Conservation (phyloP, 2,329 filamentous ascomycete species). For the Metarhizium album region DNA sequence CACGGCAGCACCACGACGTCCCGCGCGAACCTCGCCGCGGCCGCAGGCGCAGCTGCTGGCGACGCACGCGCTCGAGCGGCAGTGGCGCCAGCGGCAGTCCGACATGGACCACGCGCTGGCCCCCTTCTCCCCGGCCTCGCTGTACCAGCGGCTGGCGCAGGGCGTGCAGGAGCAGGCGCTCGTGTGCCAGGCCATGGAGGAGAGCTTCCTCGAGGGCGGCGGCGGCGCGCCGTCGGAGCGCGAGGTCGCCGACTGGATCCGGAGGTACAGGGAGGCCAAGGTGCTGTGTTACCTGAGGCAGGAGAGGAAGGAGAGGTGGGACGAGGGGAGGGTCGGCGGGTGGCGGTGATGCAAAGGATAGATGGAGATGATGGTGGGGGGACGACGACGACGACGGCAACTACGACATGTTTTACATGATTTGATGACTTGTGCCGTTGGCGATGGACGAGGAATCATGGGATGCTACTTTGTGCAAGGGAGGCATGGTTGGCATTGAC, state of each 20-base stretch:
- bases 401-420: background rate
- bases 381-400: background rate
- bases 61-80: constrained; percentile 78
- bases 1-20: constrained; percentile 64
- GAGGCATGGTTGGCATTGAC: no score
- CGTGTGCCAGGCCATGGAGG: constrained; percentile 74
- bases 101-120: constrained; percentile 80
- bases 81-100: constrained; percentile 79
- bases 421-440: no score
- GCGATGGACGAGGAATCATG: no score
- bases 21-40: constrained; percentile 50
- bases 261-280: constrained; percentile 68
- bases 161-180: constrained; percentile 73
- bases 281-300: constrained; percentile 68
- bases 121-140: constrained; percentile 73
- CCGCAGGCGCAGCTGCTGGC: constrained; percentile 75
- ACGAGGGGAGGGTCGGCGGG: constrained; percentile 87
- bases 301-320: constrained; percentile 88
- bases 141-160: constrained; percentile 72
- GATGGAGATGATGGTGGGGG: no score
- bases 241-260: constrained; percentile 78
- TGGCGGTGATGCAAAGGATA: constrained; percentile 85
- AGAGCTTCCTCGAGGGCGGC: constrained; percentile 71
- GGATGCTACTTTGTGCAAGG: no score
- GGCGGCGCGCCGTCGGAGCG: constrained; percentile 50